Evolutionary conservation across 345 rosid genomes (phyloP).

Genomic region (Sapria himalayana): DNA sequence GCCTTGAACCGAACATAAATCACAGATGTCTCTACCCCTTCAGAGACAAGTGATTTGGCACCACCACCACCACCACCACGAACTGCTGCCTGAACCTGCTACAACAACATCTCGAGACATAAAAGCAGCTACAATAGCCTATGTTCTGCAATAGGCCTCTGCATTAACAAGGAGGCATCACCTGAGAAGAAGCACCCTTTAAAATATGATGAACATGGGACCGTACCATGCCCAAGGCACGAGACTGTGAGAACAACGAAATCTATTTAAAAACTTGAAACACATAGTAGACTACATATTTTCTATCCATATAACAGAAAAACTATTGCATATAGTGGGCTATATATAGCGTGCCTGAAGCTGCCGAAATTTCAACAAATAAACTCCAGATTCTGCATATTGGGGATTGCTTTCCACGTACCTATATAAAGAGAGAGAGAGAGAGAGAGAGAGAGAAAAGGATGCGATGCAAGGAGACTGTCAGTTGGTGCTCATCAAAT

Average conservation of each 20-base stretch:
- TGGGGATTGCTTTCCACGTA: constrained; percentile 81
- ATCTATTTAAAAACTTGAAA: background rate
- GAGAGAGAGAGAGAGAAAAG: too few relatives aligned
- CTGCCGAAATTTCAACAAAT: constrained; percentile 89
- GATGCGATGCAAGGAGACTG: too few relatives aligned
- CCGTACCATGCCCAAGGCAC: constrained; percentile 89
- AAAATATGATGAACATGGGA: constrained; percentile 71
- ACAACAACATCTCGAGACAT: constrained; percentile 8
- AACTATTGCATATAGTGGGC: background rate
- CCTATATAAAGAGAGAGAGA: constrained; percentile 15
- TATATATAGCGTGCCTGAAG: constrained; percentile 45
- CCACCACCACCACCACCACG: constrained; percentile 44
- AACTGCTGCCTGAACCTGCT: constrained; percentile 71
- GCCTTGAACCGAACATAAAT: constrained; percentile 94
- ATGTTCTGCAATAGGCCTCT: too few relatives aligned
- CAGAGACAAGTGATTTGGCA: constrained; percentile 52
- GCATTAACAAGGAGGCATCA: constrained; percentile 9
- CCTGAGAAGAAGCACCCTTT: constrained; percentile 80
- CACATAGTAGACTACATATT: background rate
- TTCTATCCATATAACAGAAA: background rate
- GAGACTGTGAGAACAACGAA: constrained; percentile 40
- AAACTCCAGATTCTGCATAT: constrained; percentile 84
- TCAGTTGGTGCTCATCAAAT: too few relatives aligned
- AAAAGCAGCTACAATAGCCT: too few relatives aligned
- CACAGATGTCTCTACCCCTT: constrained; percentile 90